phyloP scores from a whole-genome alignment of 140 eudicot genomes.

The Bidens hawaiensis region DNA sequence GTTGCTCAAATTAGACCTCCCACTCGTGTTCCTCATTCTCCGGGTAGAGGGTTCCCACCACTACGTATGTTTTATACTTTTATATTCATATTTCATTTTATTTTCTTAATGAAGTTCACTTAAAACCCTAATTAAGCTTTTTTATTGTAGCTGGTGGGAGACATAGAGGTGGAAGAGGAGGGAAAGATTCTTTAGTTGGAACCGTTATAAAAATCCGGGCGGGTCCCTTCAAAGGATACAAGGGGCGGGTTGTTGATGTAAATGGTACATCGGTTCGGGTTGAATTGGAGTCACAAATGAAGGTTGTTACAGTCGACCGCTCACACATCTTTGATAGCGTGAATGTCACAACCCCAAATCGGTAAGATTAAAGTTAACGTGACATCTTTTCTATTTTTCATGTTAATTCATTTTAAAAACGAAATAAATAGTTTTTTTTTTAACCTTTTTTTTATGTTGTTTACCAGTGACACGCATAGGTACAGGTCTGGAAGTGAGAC shows the following conservation, averaged over 20 bases:
- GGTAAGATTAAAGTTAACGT: constrained; percentile 52
- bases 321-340: constrained; percentile 57
- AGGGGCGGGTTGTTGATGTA: constrained; percentile 74
- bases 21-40: constrained; percentile 54
- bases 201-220: constrained; percentile 48
- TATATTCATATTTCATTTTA: neutral
- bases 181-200: constrained; percentile 73
- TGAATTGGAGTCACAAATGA: constrained; percentile 90
- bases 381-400: neutral
- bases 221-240: constrained; percentile 90
- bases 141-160: constrained; percentile 76
- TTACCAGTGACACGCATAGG: constrained; percentile 55
- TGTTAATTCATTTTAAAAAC: neutral
- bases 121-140: constrained; percentile 2
- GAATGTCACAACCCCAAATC: constrained; percentile 52
- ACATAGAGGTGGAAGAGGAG: constrained; percentile 70
- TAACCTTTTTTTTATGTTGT: constrained; percentile 6
- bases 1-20: constrained; percentile 61
- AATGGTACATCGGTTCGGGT: constrained; percentile 66
- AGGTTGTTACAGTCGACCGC: constrained; percentile 82
- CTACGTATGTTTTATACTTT: constrained; percentile 65
- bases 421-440: neutral
- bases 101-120: neutral
- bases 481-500: constrained; percentile 95
- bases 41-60: constrained; percentile 66